Evolutionary conservation across 139 green algal species (phyloP), one percentile per base, ranked within the genome.

Genomic region (Chlorella sp.): DNA sequence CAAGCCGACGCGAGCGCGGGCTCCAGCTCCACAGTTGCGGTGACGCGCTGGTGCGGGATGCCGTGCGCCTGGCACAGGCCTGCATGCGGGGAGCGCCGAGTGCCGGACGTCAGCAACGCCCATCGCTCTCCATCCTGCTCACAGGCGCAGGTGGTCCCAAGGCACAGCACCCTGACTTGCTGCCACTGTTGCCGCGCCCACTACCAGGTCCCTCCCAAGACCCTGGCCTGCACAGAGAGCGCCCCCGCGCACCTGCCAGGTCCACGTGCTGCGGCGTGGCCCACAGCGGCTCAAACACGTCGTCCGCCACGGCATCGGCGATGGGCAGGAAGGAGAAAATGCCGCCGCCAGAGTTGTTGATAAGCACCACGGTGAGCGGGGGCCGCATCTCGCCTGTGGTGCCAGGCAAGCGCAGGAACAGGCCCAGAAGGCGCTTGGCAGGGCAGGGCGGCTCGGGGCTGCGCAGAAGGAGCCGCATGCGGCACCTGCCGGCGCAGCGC

Each of bases 321-420:
- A 98, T 93, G 43, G 96, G 94, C 53, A 99, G 86, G 83, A 99
- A 97, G 77, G 82, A 90, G 83, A 99, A 99, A 74, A 99, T 99
- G 69, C 90, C 95, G 29, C 96, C 96, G 23, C 96, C 96, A 6
- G 75, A 61, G 79, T 99, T 99, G 87, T 99, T 99, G 41, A 99
- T 73, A 15, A 98, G 81, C 50, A 99, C 90, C 25, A 97, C 90
- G 8, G 92, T 97, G 43, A 99, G 77, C 25, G 95, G 91, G 27
- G 94, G 89, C 29, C 87, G 83, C 27, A 71, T 73, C 72, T 82
- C 79, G 58, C 66, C 87, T 89, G 79, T 63, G 45, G 0, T 11
- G 53, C 4, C 29, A 17, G 9, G 29, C n/a, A 38, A 27, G 56
- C 1, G 56, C 3, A 36, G 53, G 53, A 36, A 3, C 19, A 27